phyloP scores from a whole-genome alignment of 441 rosid genomes.

The Adansonia grandidieri region DNA sequence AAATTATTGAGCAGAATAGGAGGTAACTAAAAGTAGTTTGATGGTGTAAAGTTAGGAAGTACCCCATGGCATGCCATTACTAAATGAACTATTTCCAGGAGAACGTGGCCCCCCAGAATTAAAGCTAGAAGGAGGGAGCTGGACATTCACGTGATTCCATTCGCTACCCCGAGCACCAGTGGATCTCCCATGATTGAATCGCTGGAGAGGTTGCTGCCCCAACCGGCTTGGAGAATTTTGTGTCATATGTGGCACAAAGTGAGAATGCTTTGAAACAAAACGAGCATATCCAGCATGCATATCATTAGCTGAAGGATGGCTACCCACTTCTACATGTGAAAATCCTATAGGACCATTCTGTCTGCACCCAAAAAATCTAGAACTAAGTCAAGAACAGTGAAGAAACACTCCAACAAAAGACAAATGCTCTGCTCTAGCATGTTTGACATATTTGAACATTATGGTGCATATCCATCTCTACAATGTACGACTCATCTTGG shows the following conservation, averaged over 20 bases:
- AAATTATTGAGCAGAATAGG: slow-evolving; percentile 1
- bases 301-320: slow-evolving; percentile 77
- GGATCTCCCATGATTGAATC: slow-evolving; percentile 63
- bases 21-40: slow-evolving; percentile 3
- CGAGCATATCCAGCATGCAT: slow-evolving; percentile 65
- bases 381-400: slow-evolving; percentile 17
- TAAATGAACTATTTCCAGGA: slow-evolving; percentile 77
- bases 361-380: slow-evolving; percentile 49
- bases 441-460: slow-evolving; percentile 8
- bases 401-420: slow-evolving; percentile 3
- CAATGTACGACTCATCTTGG: slow-evolving; percentile 9
- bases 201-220: slow-evolving; percentile 77
- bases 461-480: slow-evolving; percentile 13
- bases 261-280: slow-evolving; percentile 62
- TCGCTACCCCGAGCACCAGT: slow-evolving; percentile 56
- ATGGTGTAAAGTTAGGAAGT: slow-evolving; percentile 40
- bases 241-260: slow-evolving; percentile 55
- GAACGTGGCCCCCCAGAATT: slow-evolving; percentile 75
- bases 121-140: slow-evolving; percentile 66
- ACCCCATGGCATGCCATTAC: slow-evolving; percentile 88
- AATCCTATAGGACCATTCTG: slow-evolving; percentile 60
- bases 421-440: slow-evolving; percentile 2
- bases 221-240: slow-evolving; percentile 94
- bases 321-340: slow-evolving; percentile 69
- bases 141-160: slow-evolving; percentile 73